Evolutionary conservation across 2,329 filamentous ascomycete genomes (phyloP).

Genomic region (Elsinoe arachidis): DNA sequence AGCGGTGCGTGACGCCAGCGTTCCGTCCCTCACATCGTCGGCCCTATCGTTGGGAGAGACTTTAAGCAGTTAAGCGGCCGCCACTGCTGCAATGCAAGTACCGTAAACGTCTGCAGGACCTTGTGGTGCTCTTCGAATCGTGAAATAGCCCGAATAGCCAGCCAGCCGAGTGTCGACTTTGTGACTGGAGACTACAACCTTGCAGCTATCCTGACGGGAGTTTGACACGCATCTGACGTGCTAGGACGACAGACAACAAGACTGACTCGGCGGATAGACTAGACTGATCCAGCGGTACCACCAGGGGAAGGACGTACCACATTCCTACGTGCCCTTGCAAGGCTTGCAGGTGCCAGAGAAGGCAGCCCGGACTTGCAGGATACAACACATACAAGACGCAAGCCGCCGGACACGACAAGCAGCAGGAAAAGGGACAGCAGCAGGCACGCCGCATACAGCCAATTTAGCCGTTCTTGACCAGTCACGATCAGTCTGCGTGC

Average conservation of each 20-base stretch:
- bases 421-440: not conserved
- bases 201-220: not conserved
- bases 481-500: not conserved
- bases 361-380: not conserved
- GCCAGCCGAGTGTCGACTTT: not conserved
- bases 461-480: constrained; percentile 1
- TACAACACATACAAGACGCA: constrained; percentile 4
- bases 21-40: constrained; percentile 8
- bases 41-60: not conserved
- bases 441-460: constrained; percentile 2
- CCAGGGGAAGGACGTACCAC: constrained; percentile 9
- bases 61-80: constrained; percentile 11
- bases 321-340: constrained; percentile 9
- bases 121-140: too few species aligned
- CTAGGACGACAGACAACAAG: not conserved
- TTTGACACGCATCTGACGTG: not conserved
- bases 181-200: not conserved
- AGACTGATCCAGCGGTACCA: not conserved
- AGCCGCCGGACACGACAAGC: not conserved
- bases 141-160: too few species aligned
- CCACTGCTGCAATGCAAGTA: not conserved
- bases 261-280: constrained; percentile 4
- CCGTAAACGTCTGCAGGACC: too few species aligned
- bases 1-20: constrained; percentile 10
- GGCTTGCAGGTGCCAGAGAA: not conserved